These are phyloP conservation scores for Davidsoniella virescens DNA, from an alignment of 2,329 filamentous ascomycete species.

Conservation along the genomic window DNA sequence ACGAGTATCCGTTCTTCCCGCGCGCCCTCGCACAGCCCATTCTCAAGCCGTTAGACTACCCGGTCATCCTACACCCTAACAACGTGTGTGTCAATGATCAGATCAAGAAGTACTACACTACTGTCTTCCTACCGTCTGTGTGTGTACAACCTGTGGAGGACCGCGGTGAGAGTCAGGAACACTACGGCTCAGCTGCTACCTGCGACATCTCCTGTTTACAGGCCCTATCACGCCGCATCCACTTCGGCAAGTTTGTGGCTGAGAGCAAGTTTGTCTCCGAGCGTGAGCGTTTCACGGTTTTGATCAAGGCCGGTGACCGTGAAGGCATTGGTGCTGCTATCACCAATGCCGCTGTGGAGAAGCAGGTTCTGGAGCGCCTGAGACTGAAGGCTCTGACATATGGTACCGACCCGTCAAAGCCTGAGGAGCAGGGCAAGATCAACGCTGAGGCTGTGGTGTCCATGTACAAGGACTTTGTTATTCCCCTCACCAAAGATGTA, in stretches of 20 bases:
- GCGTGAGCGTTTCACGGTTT: constrained; percentile 57
- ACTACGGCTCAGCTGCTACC: constrained; percentile 85
- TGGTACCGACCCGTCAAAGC: constrained; percentile 67
- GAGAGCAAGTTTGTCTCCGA: constrained; percentile 88
- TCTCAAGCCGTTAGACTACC: constrained; percentile 77
- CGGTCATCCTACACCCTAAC: constrained; percentile 73
- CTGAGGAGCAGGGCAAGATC: constrained; percentile 56
- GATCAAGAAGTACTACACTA: constrained; percentile 73
- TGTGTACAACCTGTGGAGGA: constrained; percentile 53
- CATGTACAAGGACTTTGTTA: constrained; percentile 87
- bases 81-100: constrained; percentile 76
- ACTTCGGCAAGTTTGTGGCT: constrained; percentile 97
- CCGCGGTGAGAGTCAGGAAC: constrained; percentile 73
- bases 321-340: constrained; percentile 77
- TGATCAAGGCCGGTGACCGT: constrained; percentile 70
- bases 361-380: constrained; percentile 76
- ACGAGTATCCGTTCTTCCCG: constrained; percentile 96
- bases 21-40: constrained; percentile 63
- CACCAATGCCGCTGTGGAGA: constrained; percentile 75
- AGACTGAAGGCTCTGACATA: constrained; percentile 84
- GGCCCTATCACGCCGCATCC: constrained; percentile 75
- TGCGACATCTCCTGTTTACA: constrained; percentile 84
- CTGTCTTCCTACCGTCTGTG: constrained; percentile 66
- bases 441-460: constrained; percentile 78
- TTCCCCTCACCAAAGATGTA: constrained; percentile 93